phyloP scores from a whole-genome alignment of 495 filamentous ascomycete genomes.

The Lophiostoma macrostomum region DNA sequence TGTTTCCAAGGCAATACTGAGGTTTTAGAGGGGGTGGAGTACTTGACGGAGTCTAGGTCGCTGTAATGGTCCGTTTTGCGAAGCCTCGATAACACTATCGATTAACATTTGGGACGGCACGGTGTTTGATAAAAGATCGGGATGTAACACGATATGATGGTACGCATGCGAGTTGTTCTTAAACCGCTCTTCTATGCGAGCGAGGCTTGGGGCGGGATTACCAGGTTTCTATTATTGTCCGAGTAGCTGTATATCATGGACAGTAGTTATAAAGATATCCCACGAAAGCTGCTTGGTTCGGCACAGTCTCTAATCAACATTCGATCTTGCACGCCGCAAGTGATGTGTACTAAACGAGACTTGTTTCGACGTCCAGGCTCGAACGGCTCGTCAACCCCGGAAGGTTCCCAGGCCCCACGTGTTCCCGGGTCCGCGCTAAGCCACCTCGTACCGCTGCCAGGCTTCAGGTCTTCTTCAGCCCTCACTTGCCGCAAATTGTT shows the following conservation, averaged over 20 bases:
- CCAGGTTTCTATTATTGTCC: too few relatives aligned
- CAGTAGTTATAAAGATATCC: not conserved
- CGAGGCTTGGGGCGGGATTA: too few relatives aligned
- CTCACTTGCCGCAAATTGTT: too few relatives aligned
- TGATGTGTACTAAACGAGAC: not conserved
- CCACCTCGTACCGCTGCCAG: too few relatives aligned
- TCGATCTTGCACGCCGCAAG: not conserved
- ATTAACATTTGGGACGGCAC: not conserved
- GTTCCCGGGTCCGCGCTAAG: too few relatives aligned
- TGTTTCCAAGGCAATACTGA: conserved; percentile 14
- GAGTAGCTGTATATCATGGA: not conserved
- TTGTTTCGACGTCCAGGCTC: not conserved
- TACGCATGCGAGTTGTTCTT: too few relatives aligned
- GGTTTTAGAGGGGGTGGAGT: conserved; percentile 26
- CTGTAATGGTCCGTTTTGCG: not conserved
- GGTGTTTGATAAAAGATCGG: too few relatives aligned
- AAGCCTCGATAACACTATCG: not conserved
- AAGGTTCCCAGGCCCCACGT: not conserved
- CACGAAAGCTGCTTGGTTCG: not conserved
- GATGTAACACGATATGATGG: too few relatives aligned
- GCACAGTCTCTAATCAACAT: not conserved
- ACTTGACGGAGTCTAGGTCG: conserved; percentile 15
- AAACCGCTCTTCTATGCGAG: too few relatives aligned
- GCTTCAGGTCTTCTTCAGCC: too few relatives aligned
- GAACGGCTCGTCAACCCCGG: not conserved